Evolutionary conservation across 179 eudicot genomes (phyloP).

Genomic region (Nepenthes alata): DNA sequence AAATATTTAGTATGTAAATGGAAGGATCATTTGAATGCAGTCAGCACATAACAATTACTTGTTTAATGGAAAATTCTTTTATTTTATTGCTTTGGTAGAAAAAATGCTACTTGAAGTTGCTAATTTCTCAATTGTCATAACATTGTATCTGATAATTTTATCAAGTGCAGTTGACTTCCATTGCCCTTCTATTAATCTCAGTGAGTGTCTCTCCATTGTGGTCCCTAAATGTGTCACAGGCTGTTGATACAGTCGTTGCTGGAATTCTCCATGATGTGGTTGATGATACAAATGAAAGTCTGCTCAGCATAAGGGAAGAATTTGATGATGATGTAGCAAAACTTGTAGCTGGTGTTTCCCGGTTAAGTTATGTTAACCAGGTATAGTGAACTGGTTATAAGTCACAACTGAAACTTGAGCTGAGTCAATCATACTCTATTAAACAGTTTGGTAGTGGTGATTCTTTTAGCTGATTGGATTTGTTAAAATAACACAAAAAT

Average conservation of each 20-base stretch:
- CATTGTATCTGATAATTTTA: not conserved
- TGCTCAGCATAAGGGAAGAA: slow-evolving; percentile 41
- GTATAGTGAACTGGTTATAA: slow-evolving; percentile 19
- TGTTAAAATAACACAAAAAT: no score
- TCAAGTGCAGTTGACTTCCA: not conserved
- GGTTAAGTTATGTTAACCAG: slow-evolving; percentile 88
- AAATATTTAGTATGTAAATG: no score
- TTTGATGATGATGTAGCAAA: slow-evolving; percentile 76
- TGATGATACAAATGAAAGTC: slow-evolving; percentile 69
- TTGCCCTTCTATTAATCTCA: not conserved
- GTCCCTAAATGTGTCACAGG: slow-evolving; percentile 31
- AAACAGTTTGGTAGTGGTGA: not conserved
- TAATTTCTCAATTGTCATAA: not conserved
- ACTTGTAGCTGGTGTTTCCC: slow-evolving; percentile 88
- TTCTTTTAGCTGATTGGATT: no score
- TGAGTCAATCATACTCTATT: not conserved
- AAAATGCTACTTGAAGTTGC: not conserved
- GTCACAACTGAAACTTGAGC: not conserved
- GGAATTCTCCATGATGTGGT: slow-evolving; percentile 92
- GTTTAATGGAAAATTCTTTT: no score
- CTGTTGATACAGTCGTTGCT: slow-evolving; percentile 84
- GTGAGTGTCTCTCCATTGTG: not conserved
- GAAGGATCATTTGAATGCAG: no score
- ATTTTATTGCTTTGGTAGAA: not conserved
- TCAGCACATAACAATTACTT: no score